Base-by-base conservation (phyloP, 495 filamentous ascomycete genomes). In the Aspergillus bridgeri region DNA sequence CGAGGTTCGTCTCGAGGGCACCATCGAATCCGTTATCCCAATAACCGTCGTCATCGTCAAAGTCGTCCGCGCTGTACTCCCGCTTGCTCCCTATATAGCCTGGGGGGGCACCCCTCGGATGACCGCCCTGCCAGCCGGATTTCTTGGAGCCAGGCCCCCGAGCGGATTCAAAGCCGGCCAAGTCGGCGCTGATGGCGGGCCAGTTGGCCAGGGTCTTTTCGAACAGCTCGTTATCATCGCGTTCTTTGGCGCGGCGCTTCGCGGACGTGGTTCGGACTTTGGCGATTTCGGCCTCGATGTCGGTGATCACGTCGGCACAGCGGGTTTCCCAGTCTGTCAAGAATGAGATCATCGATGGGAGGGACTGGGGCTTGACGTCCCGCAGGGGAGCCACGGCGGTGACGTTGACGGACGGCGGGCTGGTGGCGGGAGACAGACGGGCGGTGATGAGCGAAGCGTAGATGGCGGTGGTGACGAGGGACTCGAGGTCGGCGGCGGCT, bases 381-480 rank as follows among this genome's bases (percentile, higher is more conserved):
- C 94, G 91, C 2, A 97, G 84, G 2, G 92, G 85, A 0, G 92
- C 83, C 45, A 96, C 85, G 60, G 87, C 83, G 53, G 88, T 87
- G 46, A 97, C 84, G 65, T 83, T 84, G 20, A 97, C 85, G 59
- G 79, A 78, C 19, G 86, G 82, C 57, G 84, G 75, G 47, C 81
- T 79, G 22, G 75, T 70, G 19, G 79, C 71, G 11, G 92, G 89
- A 67, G 93, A 89, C 42, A 98, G 88, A 59, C 90, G 91, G 7
- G 84, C 94, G 22, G 80, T 79, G 38, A 98, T 71, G 0, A 98
- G 84, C 19, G 85, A 88, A 42, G 87, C 82, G 80, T 97, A 98
- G 72, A 97, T 89, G 61, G 91, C 84, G 61, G 84, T 83, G 69
- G 94, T 96, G 57, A 98, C 83, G 53, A 98, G 86, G 62, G 92